Conservation (phyloP, 2,329 filamentous ascomycete genomes). For the Orbilia javanica region DNA sequence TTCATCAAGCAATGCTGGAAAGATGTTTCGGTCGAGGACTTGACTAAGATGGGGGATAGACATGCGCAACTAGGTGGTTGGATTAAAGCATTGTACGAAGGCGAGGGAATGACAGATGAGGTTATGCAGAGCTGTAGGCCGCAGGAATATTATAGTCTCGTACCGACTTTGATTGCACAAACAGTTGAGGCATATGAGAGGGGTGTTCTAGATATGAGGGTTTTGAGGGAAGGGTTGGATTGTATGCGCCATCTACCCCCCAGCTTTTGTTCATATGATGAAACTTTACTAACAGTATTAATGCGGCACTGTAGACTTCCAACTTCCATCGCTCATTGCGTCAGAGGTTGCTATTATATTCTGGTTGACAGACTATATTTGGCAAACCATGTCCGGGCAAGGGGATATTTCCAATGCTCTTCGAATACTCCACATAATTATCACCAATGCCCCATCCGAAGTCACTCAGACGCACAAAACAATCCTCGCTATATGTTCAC, state of each 20-base stretch:
- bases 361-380: conserved; percentile 78
- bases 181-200: conserved; percentile 78
- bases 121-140: conserved; percentile 84
- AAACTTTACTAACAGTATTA: conserved; percentile 12
- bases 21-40: conserved; percentile 68
- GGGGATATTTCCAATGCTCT: conserved; percentile 77
- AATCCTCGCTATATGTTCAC: conserved; percentile 61
- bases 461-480: conserved; percentile 67
- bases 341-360: conserved; percentile 79
- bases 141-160: conserved; percentile 83
- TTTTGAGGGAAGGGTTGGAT: conserved; percentile 80
- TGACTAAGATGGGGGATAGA: conserved; percentile 73
- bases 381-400: conserved; percentile 70
- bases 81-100: conserved; percentile 82
- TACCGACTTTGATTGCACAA: conserved; percentile 81
- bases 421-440: conserved; percentile 76
- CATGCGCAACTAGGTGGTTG: conserved; percentile 77
- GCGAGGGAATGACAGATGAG: conserved; percentile 80
- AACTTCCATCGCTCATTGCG: conserved; percentile 84
- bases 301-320: conserved; percentile 72
- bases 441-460: conserved; percentile 79
- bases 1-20: conserved; percentile 66
- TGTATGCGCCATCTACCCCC: conserved; percentile 68
- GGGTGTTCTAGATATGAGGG: conserved; percentile 76
- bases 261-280: conserved; percentile 2